Evolutionary conservation across 306 rosid species (phyloP), one percentile per base, ranked within the genome.

Genomic region (Malus domestica): DNA sequence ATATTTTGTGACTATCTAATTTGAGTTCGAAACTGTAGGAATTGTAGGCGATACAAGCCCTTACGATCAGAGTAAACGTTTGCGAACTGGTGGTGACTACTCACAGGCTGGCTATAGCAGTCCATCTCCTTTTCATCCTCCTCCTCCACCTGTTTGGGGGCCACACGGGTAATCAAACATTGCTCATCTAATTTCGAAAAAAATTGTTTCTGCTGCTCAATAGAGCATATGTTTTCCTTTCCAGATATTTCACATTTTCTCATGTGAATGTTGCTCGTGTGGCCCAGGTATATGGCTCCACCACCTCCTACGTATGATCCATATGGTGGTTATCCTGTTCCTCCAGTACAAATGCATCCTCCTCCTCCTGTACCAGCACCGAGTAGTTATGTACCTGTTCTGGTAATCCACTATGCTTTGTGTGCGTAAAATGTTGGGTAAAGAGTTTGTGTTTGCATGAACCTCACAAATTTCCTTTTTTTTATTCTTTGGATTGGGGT

Each of bases 241-340:
- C 35, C 33, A 5, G 29, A 38, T 18, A 23, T 4, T 15, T 33
- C 51, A 22, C 58, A 18, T 54, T 44, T 70, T 61, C 46, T 63
- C 10, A 46, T 78, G 57, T 78, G 74, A 44, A 14, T 68, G 60
- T 67, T 86, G 79, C 16, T 86, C 71, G 32, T 69, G 70, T 83
- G 80, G 55, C 46, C 57, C 86, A 95, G 99, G 78, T 96, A 86
- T 75, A 93, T 96, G 99, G 92, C 97, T 68, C 98, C 97, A 16
- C 97, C 97, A 27, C 98, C 98, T 74, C 96, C 97, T 77, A 90
- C 97, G 1, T 96, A 90, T 67, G 97, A 92, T 83, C 98, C 98
- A 1, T 96, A 96, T 80, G 93, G 84, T 61, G 93, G 94, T 76
- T 96, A 92, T 87, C 80, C 93, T 23, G 96, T 96, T 85, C 90